Evolutionary conservation across 1,284 basidiomycete genomes (phyloP).

Genomic region (Rhizoctonia solani): DNA sequence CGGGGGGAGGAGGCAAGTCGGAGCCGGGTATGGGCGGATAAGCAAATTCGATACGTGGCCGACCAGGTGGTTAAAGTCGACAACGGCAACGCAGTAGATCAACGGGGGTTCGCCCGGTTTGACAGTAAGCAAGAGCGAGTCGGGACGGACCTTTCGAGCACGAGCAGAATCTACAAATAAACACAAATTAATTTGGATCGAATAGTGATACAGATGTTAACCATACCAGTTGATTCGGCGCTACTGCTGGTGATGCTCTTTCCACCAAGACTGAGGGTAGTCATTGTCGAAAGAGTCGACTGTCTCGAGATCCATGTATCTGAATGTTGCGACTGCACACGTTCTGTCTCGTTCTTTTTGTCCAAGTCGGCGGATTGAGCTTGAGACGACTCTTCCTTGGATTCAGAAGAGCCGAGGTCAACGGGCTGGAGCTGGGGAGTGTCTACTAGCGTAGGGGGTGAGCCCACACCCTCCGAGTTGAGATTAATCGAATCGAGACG

Average conservation of each 20-base stretch:
- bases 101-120: conserved; percentile 62
- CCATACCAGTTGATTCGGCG: conserved; percentile 23
- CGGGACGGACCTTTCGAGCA: conserved; percentile 69
- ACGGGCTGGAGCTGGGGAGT: conserved; percentile 31
- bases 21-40: conserved; percentile 45
- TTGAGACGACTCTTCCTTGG: conserved; percentile 12
- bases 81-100: conserved; percentile 80
- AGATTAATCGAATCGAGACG: conserved; percentile 24
- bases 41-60: conserved; percentile 88
- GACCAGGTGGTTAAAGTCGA: conserved; percentile 91
- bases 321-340: conserved; percentile 23
- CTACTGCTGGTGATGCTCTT: conserved; percentile 18
- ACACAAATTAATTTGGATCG: background rate
- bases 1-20: conserved; percentile 20
- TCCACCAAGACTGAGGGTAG: conserved; percentile 23
- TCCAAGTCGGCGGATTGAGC: conserved; percentile 22
- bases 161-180: conserved; percentile 30
- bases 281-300: conserved; percentile 25
- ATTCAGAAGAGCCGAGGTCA: background rate
- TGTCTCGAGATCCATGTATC: conserved; percentile 22
- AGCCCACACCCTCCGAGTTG: background rate
- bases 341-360: conserved; percentile 13
- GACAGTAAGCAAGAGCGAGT: conserved; percentile 61
- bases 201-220: background rate
- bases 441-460: background rate